Base-by-base conservation (phyloP, 306 rosid genomes). In the Quercus parvula region DNA sequence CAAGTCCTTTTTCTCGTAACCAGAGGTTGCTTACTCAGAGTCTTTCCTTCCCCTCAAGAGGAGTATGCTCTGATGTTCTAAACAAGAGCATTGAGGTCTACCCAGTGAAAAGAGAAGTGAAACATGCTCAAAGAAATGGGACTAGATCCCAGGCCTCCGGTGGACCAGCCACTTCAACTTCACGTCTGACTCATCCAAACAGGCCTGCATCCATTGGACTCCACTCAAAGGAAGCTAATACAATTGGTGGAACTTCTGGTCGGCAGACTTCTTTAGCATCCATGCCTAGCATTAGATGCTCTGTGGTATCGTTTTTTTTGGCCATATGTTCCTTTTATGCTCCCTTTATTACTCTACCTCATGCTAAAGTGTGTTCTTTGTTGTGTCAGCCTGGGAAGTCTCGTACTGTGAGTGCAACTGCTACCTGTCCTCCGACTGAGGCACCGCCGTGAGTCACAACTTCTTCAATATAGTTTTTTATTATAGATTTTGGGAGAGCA, bases 11-110 rank as follows among this genome's bases (percentile, higher is more conserved):
- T 64, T 70, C 91, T 81, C 89, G 85, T 28, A 86, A 70, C 73
- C 91, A 81, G 24, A 83, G 84, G 79, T 80, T 73, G 41, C 86
- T 91, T 75, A 89, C 97, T 73, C 97, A 91, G 84, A 95, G 97
- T 81, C 88, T 90, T 72, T 86, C 97, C 27, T 89, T 93, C 77
- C 97, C 97, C 13, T 54, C 91, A n/a, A 92, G 83, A 84, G 78
- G 89, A 77, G 78, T 82, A 78, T 63, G 71, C 75, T 84, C 77
- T 24, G 95, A 89, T 61, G 79, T 76, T 66, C 77, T 89, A 87
- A 93, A 86, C 88, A 94, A 91, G 84, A 94, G 91, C 78, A 61
- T 85, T 38, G 91, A 89, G 77, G 92, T 83, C 35, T 69, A 81
- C 73, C 84, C 81, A 2, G 57, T 54, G 79, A 91, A 91, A 85